phyloP scores from a whole-genome alignment of 768 basidiomycete genomes.

The Tulasnella sp. region DNA sequence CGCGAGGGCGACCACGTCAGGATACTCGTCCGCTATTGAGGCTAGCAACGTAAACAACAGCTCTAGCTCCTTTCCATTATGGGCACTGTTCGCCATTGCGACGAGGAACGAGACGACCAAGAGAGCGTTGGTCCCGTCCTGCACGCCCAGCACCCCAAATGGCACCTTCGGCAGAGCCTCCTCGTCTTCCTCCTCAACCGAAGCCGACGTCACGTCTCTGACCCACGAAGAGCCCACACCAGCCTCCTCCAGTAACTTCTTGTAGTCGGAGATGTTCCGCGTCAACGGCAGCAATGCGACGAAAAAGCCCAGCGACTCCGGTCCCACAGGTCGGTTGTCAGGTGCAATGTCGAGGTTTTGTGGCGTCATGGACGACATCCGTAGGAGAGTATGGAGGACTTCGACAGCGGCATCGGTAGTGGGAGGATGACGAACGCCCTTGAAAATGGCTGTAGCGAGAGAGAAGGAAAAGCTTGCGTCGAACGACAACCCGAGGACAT shows the following conservation, averaged over 20 bases:
- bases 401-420: constrained; percentile 50
- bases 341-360: not conserved
- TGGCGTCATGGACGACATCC: constrained; percentile 36
- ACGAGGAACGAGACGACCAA: constrained; percentile 62
- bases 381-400: constrained; percentile 49
- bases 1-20: constrained; percentile 61
- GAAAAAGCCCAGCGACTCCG: constrained; percentile 65
- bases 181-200: constrained; percentile 22
- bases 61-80: constrained; percentile 68
- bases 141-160: constrained; percentile 46
- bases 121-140: constrained; percentile 51
- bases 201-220: constrained; percentile 25
- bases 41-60: constrained; percentile 67
- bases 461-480: constrained; percentile 70
- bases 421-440: constrained; percentile 60
- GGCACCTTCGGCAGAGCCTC: constrained; percentile 41
- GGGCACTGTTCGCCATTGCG: constrained; percentile 60
- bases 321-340: constrained; percentile 29
- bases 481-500: constrained; percentile 61
- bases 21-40: constrained; percentile 52
- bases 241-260: constrained; percentile 50
- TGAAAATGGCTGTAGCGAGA: constrained; percentile 71
- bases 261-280: constrained; percentile 42
- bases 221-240: constrained; percentile 39
- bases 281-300: constrained; percentile 63